Conservation (phyloP, 768 basidiomycete genomes). For the Pleurotus djamor region DNA sequence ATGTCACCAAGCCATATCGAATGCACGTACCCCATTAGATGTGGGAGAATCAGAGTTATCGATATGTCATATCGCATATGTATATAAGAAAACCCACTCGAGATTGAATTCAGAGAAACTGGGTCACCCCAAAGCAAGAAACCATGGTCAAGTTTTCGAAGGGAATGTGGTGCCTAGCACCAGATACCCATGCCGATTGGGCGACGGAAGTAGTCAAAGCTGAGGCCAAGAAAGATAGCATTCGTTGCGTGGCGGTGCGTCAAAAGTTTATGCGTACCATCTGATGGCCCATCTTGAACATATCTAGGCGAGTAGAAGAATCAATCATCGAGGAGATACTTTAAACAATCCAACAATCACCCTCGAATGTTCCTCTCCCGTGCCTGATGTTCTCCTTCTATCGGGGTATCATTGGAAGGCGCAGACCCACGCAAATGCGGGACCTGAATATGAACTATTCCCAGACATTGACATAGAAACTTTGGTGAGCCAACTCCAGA, state of each 20-base stretch:
- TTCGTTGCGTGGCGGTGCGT: constrained; percentile 26
- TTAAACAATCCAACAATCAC: constrained; percentile 28
- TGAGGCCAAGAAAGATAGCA: constrained; percentile 16
- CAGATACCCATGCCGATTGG: constrained; percentile 25
- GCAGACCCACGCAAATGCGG: constrained; percentile 15
- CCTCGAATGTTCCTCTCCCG: constrained; percentile 26
- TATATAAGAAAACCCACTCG: not conserved
- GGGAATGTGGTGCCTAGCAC: constrained; percentile 27
- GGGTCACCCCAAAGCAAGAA: not conserved
- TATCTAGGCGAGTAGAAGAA: constrained; percentile 21
- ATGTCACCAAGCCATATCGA: not conserved
- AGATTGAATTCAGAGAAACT: not conserved
- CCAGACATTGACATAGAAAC: constrained; percentile 19
- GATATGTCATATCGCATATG: not conserved
- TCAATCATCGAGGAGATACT: constrained; percentile 30
- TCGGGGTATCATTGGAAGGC: constrained; percentile 28
- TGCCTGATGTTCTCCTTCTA: constrained; percentile 27
- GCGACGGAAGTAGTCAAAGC: constrained; percentile 24
- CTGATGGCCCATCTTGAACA: too few species aligned
- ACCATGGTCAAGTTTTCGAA: constrained; percentile 28
- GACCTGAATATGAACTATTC: constrained; percentile 26
- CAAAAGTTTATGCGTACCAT: too few species aligned
- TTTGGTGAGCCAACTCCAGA: constrained; percentile 10
- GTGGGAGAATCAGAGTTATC: not conserved
- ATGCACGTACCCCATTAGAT: not conserved